phyloP scores from a whole-genome alignment of 768 basidiomycete genomes.

The Phylloporus sp. region DNA sequence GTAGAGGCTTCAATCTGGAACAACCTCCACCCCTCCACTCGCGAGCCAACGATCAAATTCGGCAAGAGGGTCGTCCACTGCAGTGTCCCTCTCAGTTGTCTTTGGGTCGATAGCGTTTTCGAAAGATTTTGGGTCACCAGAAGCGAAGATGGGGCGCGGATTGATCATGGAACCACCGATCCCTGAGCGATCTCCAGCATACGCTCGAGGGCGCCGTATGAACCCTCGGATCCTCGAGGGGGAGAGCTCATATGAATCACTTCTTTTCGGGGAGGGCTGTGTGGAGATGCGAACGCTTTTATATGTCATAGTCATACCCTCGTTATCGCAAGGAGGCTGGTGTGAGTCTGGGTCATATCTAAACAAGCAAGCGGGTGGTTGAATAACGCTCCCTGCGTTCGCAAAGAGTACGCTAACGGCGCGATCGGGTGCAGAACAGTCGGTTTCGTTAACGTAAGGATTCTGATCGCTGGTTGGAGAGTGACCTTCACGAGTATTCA shows the following conservation, averaged over 20 bases:
- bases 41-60: slow-evolving; percentile 68
- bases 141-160: neutral
- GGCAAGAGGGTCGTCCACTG: slow-evolving; percentile 48
- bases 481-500: neutral
- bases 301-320: neutral
- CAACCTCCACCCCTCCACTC: slow-evolving; percentile 58
- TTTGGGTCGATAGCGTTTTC: neutral
- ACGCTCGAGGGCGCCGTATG: slow-evolving; percentile 5
- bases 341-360: slow-evolving; percentile 8
- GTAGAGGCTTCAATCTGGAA: slow-evolving; percentile 23
- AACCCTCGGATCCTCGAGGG: slow-evolving; percentile 26
- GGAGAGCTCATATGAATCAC: slow-evolving; percentile 14
- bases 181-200: neutral
- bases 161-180: neutral
- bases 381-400: slow-evolving; percentile 2
- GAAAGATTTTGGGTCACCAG: neutral
- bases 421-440: slow-evolving; percentile 22
- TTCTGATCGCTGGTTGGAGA: neutral
- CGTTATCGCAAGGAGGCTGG: neutral
- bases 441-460: slow-evolving; percentile 25
- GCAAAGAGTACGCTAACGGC: neutral
- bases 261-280: slow-evolving; percentile 1
- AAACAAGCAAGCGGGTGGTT: slow-evolving; percentile 3
- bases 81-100: slow-evolving; percentile 5
- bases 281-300: neutral